A percentile compares a stretch with the other conserved stretches of the same genome.
Evolutionary conservation across 306 rosid species (phyloP).

Genomic region (Clitoria ternatea): DNA sequence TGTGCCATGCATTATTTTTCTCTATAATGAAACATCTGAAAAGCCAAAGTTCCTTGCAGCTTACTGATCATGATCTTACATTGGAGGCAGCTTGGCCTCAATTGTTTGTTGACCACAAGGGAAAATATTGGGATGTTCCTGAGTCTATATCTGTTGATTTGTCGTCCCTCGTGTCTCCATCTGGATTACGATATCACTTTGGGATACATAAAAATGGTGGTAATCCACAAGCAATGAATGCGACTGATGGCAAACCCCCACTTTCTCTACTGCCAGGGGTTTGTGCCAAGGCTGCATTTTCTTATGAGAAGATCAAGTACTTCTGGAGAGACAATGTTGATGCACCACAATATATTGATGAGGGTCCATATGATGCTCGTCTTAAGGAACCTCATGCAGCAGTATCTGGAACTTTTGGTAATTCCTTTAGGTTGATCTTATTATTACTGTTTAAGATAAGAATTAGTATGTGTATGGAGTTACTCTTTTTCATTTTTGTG

Average conservation of each 20-base stretch:
- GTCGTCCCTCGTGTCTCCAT: slow-evolving; percentile 49
- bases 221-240: slow-evolving; percentile 51
- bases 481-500: neutral
- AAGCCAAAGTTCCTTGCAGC: slow-evolving; percentile 42
- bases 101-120: slow-evolving; percentile 80
- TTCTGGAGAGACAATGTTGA: slow-evolving; percentile 54
- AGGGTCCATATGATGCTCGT: slow-evolving; percentile 56
- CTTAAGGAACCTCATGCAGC: slow-evolving; percentile 75
- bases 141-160: slow-evolving; percentile 73
- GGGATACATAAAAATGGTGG: slow-evolving; percentile 78
- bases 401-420: slow-evolving; percentile 75
- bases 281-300: slow-evolving; percentile 75
- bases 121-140: slow-evolving; percentile 86
- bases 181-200: slow-evolving; percentile 71
- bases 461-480: neutral
- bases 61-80: slow-evolving; percentile 67
- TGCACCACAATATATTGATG: slow-evolving; percentile 19
- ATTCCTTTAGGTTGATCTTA: slow-evolving; percentile 14
- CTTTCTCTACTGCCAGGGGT: slow-evolving; percentile 64
- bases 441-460: neutral
- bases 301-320: slow-evolving; percentile 57
- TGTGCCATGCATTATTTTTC: neutral
- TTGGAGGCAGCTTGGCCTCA: slow-evolving; percentile 95
- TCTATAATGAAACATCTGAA: slow-evolving; percentile 14
- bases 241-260: slow-evolving; percentile 40